Conservation (phyloP, 768 basidiomycete genomes). For the Mycena belliarum region DNA sequence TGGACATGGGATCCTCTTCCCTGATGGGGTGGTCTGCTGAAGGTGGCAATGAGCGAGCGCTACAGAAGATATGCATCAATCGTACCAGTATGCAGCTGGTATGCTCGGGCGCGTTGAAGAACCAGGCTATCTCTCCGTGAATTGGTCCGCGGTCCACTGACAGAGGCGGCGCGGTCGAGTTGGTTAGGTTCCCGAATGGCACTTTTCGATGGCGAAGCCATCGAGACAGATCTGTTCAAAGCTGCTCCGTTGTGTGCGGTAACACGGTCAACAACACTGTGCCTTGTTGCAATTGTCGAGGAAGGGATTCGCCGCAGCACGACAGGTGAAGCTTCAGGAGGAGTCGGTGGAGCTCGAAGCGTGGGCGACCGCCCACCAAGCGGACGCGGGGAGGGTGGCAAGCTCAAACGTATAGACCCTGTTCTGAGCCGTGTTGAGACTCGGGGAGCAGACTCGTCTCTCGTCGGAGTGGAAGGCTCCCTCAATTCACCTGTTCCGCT, state of each 20-base stretch:
- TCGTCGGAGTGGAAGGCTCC: background rate
- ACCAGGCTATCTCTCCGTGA: constrained; percentile 21
- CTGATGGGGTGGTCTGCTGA: constrained; percentile 14
- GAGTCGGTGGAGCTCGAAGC: background rate
- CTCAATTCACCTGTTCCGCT: constrained; percentile 2
- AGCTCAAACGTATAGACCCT: constrained; percentile 17
- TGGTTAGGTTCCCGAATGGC: background rate
- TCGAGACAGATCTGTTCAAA: constrained; percentile 11
- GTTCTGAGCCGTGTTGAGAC: constrained; percentile 2
- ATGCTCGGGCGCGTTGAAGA: constrained; percentile 17
- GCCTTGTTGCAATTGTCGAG: constrained; percentile 5
- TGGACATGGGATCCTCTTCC: constrained; percentile 30
- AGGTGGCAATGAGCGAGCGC: background rate
- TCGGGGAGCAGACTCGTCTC: background rate
- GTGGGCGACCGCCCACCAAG: constrained; percentile 12
- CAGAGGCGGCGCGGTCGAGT: constrained; percentile 12
- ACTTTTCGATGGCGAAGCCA: constrained; percentile 4
- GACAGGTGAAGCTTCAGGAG: constrained; percentile 1
- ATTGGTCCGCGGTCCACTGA: constrained; percentile 1
- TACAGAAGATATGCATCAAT: background rate
- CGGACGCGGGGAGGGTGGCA: constrained; percentile 21
- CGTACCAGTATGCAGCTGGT: constrained; percentile 11
- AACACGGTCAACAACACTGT: constrained; percentile 1
- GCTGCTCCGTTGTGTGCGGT: background rate
- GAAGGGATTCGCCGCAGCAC: background rate